Base-by-base conservation (phyloP, 169 alveolate genomes). In the Cytauxzoon felis region DNA sequence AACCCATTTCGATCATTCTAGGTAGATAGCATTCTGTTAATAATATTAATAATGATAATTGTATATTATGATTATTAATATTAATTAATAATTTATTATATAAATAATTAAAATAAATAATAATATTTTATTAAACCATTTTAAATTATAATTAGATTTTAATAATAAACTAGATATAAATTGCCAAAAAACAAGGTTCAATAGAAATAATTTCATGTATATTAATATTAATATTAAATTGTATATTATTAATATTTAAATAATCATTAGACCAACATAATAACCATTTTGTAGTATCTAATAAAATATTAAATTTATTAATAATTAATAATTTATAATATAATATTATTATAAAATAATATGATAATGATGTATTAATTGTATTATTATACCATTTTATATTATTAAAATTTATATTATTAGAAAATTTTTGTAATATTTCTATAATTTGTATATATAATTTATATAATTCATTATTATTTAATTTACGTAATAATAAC, bases 241-340 rank as follows among this genome's bases (percentile, higher is more conserved):
- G 19, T 40, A 51, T 47, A 13, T 66, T 60, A 23, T 40, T 56
- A 19, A 56, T 56, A 23, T 61, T 7, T 6, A 66, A 6, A 52
- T 53, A 56, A 59, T 66, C 78, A 59, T 66, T 66, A 30, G 69
- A 53, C 78, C 78, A 66, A 24, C 64, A 41, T 38, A 54, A 54
- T 21, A 51, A 54, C 78, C 78, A 66, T 33, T 56, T 56, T 6
- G 45, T 49, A 11, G 78, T 38, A 26, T 53, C 65, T 51, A 53
- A 30, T 19, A 54, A 57, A 1, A 47, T 42, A 27, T 66, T 51
- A 34, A 66, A 66, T 9, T 58, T 36, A 1, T 57, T 57, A 2
- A 38, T 3, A 21, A 66, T n/a, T 19, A 56, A 11, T 23, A 42
- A 42, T 47, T 66, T 66, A 11, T 53, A 66, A 36, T 47, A 56